Percentiles rank a stretch among this genome's conserved stretches.
phyloP scores from a whole-genome alignment of 164 flowering plant genomes.

The Aristolochia contorta region DNA sequence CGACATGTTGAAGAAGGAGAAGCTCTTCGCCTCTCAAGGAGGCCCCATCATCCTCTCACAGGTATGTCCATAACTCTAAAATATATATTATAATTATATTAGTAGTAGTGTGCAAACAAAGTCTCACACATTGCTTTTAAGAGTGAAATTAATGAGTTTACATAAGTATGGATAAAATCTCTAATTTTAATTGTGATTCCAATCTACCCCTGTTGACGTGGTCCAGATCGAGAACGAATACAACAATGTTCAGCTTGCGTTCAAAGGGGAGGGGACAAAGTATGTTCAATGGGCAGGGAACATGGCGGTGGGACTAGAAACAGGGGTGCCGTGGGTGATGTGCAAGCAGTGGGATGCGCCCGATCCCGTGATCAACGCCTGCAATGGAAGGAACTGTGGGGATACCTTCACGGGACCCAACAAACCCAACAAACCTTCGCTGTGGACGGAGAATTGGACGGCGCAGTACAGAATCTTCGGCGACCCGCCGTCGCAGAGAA shows the following conservation, averaged over 20 bases:
- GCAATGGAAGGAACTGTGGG: slow-evolving; percentile 96
- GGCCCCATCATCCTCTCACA: slow-evolving; percentile 53
- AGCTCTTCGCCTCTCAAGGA: slow-evolving; percentile 46
- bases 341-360: slow-evolving; percentile 96
- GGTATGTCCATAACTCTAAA: too few relatives aligned
- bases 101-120: too few relatives aligned
- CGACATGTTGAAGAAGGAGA: slow-evolving; percentile 33
- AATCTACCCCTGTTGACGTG: too few relatives aligned
- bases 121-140: too few relatives aligned
- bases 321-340: slow-evolving; percentile 95
- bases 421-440: slow-evolving; percentile 54
- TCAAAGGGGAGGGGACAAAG: slow-evolving; percentile 25
- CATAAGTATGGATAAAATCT: too few relatives aligned
- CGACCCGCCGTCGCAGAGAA: slow-evolving; percentile 81
- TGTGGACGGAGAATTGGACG: slow-evolving; percentile 99
- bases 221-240: slow-evolving; percentile 91
- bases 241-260: slow-evolving; percentile 55
- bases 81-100: too few relatives aligned
- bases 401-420: slow-evolving; percentile 89
- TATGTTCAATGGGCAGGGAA: slow-evolving; percentile 88
- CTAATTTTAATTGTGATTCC: too few relatives aligned
- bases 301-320: slow-evolving; percentile 40
- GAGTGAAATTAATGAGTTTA: too few relatives aligned
- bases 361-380: slow-evolving; percentile 77
- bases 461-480: slow-evolving; percentile 88